Percentiles rank a stretch among this genome's conserved stretches.
These are phyloP conservation scores for Sporothrix humicola DNA, from an alignment of 2,329 filamentous ascomycete species.

Conservation along the genomic window DNA sequence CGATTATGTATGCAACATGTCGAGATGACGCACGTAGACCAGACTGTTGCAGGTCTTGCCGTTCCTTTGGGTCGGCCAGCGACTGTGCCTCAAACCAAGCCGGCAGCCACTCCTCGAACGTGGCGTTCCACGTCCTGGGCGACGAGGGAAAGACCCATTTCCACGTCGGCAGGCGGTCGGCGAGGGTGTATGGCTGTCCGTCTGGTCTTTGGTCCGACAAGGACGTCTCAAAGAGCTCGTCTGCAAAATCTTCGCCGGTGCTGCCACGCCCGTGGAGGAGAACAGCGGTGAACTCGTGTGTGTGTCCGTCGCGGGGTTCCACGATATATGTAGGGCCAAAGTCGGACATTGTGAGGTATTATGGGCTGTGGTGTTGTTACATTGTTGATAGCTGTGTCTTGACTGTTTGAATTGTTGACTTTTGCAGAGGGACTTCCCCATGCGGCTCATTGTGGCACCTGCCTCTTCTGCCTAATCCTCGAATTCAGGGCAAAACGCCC, in stretches of 20 bases:
- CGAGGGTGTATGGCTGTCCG: constrained; percentile 40
- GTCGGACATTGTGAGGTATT: neutral
- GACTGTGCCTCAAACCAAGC: constrained; percentile 59
- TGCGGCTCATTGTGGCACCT: too few species aligned
- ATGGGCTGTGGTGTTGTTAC: neutral
- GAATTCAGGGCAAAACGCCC: neutral
- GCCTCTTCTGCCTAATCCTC: too few species aligned
- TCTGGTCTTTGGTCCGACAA: constrained; percentile 41
- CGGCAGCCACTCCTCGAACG: constrained; percentile 39
- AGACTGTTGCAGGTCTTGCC: constrained; percentile 51
- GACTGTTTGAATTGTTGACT: neutral
- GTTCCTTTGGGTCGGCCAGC: constrained; percentile 46
- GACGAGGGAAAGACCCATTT: constrained; percentile 58
- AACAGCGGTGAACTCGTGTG: constrained; percentile 51
- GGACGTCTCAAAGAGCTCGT: constrained; percentile 43
- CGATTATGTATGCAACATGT: constrained; percentile 45
- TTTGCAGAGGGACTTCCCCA: neutral
- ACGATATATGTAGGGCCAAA: constrained; percentile 28
- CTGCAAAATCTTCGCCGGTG: constrained; percentile 44
- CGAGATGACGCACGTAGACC: constrained; percentile 50
- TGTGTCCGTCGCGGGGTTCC: constrained; percentile 18
- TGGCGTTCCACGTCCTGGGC: constrained; percentile 42
- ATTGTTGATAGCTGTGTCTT: neutral
- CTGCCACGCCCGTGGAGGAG: constrained; percentile 55
- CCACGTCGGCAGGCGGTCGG: constrained; percentile 51